phyloP scores from a whole-genome alignment of 2,329 filamentous ascomycete genomes.

The Trichoderma sp. region DNA sequence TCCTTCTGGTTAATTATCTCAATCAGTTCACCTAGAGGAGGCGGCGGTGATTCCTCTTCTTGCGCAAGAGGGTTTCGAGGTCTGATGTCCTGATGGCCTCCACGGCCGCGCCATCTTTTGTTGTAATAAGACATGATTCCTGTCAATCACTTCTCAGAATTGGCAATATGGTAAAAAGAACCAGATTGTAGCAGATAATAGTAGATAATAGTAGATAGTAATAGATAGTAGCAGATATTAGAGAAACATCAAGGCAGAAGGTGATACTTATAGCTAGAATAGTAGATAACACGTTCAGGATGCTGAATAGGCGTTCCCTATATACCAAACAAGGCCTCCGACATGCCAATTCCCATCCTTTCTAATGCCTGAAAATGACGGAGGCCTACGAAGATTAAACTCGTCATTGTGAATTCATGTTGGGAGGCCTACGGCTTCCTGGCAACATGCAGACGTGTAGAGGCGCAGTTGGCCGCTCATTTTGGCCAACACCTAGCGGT shows the following conservation, averaged over 20 bases:
- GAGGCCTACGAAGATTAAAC: background rate
- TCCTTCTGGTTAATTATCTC: conserved; percentile 24
- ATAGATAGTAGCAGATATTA: background rate
- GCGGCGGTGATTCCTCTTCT: conserved; percentile 20
- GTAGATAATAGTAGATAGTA: too few species aligned
- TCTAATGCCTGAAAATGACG: background rate
- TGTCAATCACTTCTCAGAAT: background rate
- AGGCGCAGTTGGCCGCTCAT: background rate
- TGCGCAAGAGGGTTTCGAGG: background rate
- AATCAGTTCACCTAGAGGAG: conserved; percentile 30
- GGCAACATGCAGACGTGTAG: background rate
- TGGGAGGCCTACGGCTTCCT: background rate
- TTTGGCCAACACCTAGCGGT: background rate
- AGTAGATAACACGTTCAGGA: background rate
- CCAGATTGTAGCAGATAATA: too few species aligned
- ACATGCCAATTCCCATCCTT: too few species aligned
- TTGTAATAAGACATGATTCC: background rate
- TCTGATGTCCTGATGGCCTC: background rate
- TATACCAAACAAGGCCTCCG: too few species aligned
- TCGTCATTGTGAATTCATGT: background rate
- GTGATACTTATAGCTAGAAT: background rate
- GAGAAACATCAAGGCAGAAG: background rate
- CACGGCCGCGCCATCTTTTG: background rate
- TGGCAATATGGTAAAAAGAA: too few species aligned
- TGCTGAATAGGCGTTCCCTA: background rate